Percentiles rank a stretch among this genome's conserved stretches.
Conservation (phyloP, 2,329 filamentous ascomycete species). For the Zymoseptoria passerinii region DNA sequence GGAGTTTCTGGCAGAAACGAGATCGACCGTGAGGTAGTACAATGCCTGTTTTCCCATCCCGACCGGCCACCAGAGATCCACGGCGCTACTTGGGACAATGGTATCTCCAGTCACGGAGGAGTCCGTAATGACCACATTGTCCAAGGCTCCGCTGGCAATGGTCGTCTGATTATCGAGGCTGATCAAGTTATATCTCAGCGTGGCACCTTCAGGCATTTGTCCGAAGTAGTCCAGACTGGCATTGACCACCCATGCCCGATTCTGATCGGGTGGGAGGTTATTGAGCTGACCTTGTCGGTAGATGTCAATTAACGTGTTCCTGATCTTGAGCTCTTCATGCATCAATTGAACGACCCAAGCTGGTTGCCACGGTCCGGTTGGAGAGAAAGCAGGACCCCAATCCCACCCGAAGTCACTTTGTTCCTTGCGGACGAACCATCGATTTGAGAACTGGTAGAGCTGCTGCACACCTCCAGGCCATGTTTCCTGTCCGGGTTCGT, state of each 20-base stretch:
- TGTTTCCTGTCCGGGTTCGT: slow-evolving; percentile 38
- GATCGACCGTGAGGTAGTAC: slow-evolving; percentile 47
- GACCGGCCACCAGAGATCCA: slow-evolving; percentile 54
- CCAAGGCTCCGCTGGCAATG: slow-evolving; percentile 33
- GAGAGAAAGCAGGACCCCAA: slow-evolving; percentile 13
- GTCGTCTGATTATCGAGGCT: slow-evolving; percentile 37
- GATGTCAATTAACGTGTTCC: slow-evolving; percentile 51
- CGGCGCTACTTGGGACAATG: slow-evolving; percentile 35
- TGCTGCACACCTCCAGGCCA: slow-evolving; percentile 45
- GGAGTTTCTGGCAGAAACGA: slow-evolving; percentile 33
- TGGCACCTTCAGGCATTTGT: slow-evolving; percentile 35
- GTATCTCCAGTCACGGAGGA: slow-evolving; percentile 44
- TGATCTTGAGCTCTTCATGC: slow-evolving; percentile 37
- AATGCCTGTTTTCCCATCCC: slow-evolving; percentile 50
- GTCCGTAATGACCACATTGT: slow-evolving; percentile 34
- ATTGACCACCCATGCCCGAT: slow-evolving; percentile 51
- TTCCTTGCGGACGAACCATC: slow-evolving; percentile 52
- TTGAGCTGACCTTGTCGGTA: slow-evolving; percentile 52
- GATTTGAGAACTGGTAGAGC: slow-evolving; percentile 45
- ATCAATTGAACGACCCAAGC: slow-evolving; percentile 49
- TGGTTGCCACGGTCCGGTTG: slow-evolving; percentile 46
- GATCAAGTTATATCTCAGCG: slow-evolving; percentile 41
- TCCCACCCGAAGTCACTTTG: slow-evolving; percentile 60
- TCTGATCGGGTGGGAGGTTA: slow-evolving; percentile 50
- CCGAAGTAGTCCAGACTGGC: slow-evolving; percentile 53